These are phyloP conservation scores for Scopulariopsis brevicaulis DNA, from an alignment of 2,329 filamentous ascomycete genomes.

Conservation along the genomic window DNA sequence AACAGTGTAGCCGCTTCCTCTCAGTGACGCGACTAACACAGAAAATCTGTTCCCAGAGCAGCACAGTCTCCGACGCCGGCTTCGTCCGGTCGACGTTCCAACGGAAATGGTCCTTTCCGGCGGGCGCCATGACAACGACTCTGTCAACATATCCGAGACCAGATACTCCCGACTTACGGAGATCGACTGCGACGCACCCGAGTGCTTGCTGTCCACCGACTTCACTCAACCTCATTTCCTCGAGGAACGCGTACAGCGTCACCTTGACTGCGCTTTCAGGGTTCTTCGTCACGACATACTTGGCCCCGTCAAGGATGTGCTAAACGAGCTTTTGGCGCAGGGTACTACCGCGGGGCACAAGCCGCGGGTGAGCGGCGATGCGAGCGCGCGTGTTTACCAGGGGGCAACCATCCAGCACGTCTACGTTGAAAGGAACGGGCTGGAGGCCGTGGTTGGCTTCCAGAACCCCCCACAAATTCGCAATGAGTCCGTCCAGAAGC, in stretches of 20 bases:
- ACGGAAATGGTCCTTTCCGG: slow-evolving; percentile 27
- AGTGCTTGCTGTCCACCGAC: slow-evolving; percentile 40
- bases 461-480: not conserved
- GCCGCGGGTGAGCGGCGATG: not conserved
- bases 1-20: too few species aligned
- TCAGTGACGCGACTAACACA: too few species aligned
- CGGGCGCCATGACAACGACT: slow-evolving; percentile 66
- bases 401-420: not conserved
- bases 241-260: slow-evolving; percentile 25
- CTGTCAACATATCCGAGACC: slow-evolving; percentile 42
- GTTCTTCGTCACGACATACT: slow-evolving; percentile 62
- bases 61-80: too few species aligned
- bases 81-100: not conserved
- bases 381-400: not conserved
- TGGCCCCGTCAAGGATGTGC: slow-evolving; percentile 37
- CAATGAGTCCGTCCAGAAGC: not conserved
- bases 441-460: not conserved
- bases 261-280: slow-evolving; percentile 62
- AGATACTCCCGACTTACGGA: slow-evolving; percentile 59
- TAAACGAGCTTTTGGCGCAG: not conserved
- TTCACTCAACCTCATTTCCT: slow-evolving; percentile 24
- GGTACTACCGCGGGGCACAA: not conserved
- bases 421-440: not conserved
- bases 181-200: slow-evolving; percentile 33
- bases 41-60: too few species aligned